A percentile compares a stretch with the other conserved stretches of the same genome.
phyloP scores from a whole-genome alignment of 257 asterid species.

The Plantago major region DNA sequence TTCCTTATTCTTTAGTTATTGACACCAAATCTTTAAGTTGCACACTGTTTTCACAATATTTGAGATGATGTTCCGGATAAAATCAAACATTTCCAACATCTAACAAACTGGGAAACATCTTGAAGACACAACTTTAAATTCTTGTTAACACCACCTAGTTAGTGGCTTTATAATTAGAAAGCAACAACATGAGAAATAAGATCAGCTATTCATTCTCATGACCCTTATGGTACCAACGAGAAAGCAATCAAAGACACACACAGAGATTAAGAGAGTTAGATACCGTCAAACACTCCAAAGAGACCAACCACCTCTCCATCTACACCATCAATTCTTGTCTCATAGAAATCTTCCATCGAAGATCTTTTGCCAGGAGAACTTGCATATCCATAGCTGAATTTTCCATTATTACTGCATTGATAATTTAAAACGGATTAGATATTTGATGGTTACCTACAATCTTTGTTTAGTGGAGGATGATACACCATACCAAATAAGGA shows the following conservation, averaged over 20 bases:
- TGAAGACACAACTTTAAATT: too few relatives aligned
- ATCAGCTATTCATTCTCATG: too few relatives aligned
- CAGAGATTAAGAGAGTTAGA: constrained; percentile 28
- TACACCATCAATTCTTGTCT: constrained; percentile 96
- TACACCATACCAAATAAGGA: constrained; percentile 8
- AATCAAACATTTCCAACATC: too few relatives aligned
- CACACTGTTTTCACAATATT: too few relatives aligned
- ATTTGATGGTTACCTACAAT: constrained; percentile 16
- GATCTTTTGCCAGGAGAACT: constrained; percentile 96
- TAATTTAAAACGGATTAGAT: constrained; percentile 10
- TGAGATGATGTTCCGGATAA: too few relatives aligned
- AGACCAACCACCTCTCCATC: constrained; percentile 95
- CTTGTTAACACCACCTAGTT: too few relatives aligned
- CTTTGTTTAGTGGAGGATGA: neutral
- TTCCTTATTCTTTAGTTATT: too few relatives aligned
- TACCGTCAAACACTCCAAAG: constrained; percentile 97
- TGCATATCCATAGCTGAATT: constrained; percentile 96
- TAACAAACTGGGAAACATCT: too few relatives aligned
- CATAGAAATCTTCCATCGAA: constrained; percentile 98
- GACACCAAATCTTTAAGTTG: too few relatives aligned
- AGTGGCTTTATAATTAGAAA: too few relatives aligned
- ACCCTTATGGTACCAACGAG: neutral
- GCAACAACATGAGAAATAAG: too few relatives aligned
- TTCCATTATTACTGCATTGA: constrained; percentile 73
- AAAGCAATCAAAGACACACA: neutral